phyloP scores from a whole-genome alignment of 768 basidiomycete species.

The Tylopilus felleus region DNA sequence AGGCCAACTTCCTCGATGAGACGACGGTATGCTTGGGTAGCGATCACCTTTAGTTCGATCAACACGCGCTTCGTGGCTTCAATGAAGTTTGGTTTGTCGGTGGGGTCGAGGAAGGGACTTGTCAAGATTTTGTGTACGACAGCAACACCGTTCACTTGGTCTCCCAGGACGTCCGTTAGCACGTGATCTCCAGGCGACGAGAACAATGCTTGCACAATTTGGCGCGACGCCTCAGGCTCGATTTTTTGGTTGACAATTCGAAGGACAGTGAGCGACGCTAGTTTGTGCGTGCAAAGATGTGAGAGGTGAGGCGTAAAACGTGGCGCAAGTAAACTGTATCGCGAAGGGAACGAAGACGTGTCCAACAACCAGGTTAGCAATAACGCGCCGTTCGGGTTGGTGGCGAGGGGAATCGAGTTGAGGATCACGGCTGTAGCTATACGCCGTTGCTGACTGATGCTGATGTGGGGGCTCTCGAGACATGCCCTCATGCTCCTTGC shows the following conservation, averaged over 20 bases:
- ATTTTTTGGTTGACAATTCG: conserved; percentile 96
- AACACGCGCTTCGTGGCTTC: conserved; percentile 90
- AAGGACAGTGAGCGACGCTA: conserved; percentile 92
- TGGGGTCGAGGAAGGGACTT: conserved; percentile 76
- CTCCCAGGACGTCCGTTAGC: conserved; percentile 88
- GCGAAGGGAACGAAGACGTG: conserved; percentile 90
- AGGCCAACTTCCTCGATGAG: conserved; percentile 94
- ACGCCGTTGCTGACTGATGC: conserved; percentile 87
- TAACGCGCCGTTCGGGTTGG: conserved; percentile 95
- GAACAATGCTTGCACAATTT: conserved; percentile 88
- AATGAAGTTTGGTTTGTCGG: conserved; percentile 64
- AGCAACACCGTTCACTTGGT: conserved; percentile 94
- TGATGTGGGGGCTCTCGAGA: conserved; percentile 87
- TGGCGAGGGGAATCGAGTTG: conserved; percentile 96
- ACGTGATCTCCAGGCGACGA: conserved; percentile 87
- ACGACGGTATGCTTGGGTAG: conserved; percentile 91
- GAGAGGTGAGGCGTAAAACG: conserved; percentile 96
- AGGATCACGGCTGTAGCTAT: conserved; percentile 92
- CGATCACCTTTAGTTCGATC: conserved; percentile 86
- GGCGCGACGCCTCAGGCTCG: conserved; percentile 82
- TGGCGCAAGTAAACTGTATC: conserved; percentile 90
- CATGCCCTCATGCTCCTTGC: conserved; percentile 98
- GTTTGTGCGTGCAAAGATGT: conserved; percentile 95
- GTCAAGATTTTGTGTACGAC: conserved; percentile 91
- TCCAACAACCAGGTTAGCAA: conserved; percentile 96